Conservation (phyloP, 2,329 filamentous ascomycete species). For the Pleurostoma richardsiae region DNA sequence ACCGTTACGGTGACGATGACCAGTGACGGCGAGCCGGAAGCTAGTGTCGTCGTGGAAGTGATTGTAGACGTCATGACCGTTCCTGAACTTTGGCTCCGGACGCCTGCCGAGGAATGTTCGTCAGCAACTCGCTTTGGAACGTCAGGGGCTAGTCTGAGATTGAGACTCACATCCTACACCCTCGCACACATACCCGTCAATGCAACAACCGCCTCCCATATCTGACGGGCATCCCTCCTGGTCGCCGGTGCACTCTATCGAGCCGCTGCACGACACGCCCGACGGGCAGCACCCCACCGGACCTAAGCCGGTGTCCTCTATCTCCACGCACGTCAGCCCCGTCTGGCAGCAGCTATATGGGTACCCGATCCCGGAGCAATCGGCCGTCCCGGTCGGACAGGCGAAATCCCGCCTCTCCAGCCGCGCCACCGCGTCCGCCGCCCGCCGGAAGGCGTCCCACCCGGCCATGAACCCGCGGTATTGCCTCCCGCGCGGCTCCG, state of each 20-base stretch:
- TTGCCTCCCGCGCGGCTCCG: constrained; percentile 12
- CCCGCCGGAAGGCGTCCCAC: constrained; percentile 32
- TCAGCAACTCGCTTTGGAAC: constrained; percentile 1
- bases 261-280: constrained; percentile 58
- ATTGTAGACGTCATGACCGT: constrained; percentile 19
- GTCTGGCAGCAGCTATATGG: constrained; percentile 69
- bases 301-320: constrained; percentile 58
- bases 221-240: constrained; percentile 61
- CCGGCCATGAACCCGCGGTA: constrained; percentile 2
- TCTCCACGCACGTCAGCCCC: constrained; percentile 61
- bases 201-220: constrained; percentile 71
- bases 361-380: constrained; percentile 59
- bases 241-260: constrained; percentile 54
- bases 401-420: constrained; percentile 54
- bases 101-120: constrained; percentile 17
- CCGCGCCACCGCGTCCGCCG: constrained; percentile 38
- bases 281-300: constrained; percentile 71
- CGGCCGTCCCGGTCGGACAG: constrained; percentile 62
- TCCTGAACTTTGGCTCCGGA: constrained; percentile 20
- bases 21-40: constrained; percentile 25
- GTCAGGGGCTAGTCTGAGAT: not conserved
- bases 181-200: constrained; percentile 64
- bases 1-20: constrained; percentile 34
- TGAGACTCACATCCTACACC: constrained; percentile 62
- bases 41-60: constrained; percentile 32